Evolutionary conservation across 129 eudicot genomes (phyloP), one percentile per base, ranked within the genome.

Genomic region (Scalesia atractyloides): DNA sequence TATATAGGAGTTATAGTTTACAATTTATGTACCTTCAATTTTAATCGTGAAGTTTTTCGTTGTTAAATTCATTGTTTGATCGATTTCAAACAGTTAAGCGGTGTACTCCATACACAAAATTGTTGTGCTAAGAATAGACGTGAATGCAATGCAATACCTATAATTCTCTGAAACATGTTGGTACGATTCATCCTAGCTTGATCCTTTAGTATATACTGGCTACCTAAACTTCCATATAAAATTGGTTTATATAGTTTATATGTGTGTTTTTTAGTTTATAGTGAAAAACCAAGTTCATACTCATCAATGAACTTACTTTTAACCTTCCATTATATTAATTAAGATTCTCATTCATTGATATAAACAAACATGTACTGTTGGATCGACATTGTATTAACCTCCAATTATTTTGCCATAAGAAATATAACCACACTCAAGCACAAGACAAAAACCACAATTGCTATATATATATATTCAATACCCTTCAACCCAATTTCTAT

Each of bases 361-460:
- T 33, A 46, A 41, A 33, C 58, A 17, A 44, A 43, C 66, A 14
- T 36, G 9, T 62, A n/a, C 47, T 73, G 22, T 46, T 54, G 46
- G 20, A 24, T 67, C 1, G 46, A 13, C 66, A 53, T 75, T 66
- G 80, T 75, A 66, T 53, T 30, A 75, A 75, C 66, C 47, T 58
- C 37, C 46, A 41, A 2, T 2, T 63, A 49, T 15, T 51, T 64
- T 10, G 37, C 51, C 46, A 11, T 41, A 41, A 51, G 39, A 37
- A 49, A 64, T 39, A 51, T 74, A 64, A 64, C 70, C 70, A 74
- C 15, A 22, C 16, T 41, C 46, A 41, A 5, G 22, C n/a, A 74
- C 41, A 74, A 51, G 79, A 74, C 72, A 64, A 51, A 57, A 50
- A 51, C 26, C 74, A 5, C 46, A 7, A 13, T 44, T 37, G 3